Base-by-base conservation (phyloP, 768 basidiomycete species). In the Rhizopogon sp. region DNA sequence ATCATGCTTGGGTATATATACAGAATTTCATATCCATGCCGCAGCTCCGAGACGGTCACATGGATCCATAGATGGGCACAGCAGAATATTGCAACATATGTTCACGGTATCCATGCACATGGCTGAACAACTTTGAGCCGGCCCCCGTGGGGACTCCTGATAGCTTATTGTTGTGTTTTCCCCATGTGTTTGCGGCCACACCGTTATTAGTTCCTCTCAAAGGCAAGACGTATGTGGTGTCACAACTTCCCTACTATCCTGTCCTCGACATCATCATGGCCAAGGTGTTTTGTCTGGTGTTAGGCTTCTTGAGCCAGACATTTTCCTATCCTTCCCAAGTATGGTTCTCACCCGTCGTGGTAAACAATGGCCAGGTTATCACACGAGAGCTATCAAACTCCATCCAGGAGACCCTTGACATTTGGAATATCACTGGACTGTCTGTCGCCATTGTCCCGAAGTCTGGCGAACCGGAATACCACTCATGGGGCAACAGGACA, bases 401-500 rank as follows among this genome's bases (percentile, higher is more conserved):
- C 33, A 62, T 68, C 50, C 53, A 61, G 29, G 35, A 61, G 7
- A 61, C 55, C 11, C 47, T 67, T 39, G 50, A 56, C 9, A 39
- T 52, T 6, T 63, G 58, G 50, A 68, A 68, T 33, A 57, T 71
- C 39, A 62, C 62, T 8, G 72, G 73, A 2, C 51, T 73, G 16
- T 67, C 72, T 1, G 37, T 72, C 17, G 66, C 62, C 3, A 47
- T 74, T 42, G 53, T 71, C 8, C 55, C 56, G 6, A 62, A 60
- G 33, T 35, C 66, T 22, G 69, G 67, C 7, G 43, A 55, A 22
- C 53, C 65, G 6, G 70, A 74, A 52, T 68, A 62, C 37, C 67
- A 56, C 17, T 44, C 65, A 1, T 76, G 69, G 69, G 76, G 75
- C 8, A 63, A 65, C 17, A 64, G 61, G 20, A 67, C 69, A 2